Base-by-base conservation (phyloP, 257 asterid species). In the Verbena officinalis region DNA sequence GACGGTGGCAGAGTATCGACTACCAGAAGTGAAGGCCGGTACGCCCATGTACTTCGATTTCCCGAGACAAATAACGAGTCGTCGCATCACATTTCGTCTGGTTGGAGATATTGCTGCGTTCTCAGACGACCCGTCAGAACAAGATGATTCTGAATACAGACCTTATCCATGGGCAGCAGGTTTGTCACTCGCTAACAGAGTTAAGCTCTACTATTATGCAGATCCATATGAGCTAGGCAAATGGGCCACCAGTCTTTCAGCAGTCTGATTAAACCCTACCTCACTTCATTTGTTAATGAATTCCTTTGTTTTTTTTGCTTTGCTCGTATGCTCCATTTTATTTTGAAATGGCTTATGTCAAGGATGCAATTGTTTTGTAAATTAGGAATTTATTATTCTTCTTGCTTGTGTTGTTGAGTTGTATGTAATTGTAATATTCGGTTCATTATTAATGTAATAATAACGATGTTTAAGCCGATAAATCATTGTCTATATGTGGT, bases 231-330 rank as follows among this genome's bases (percentile, higher is more conserved):
- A 92, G 59, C 92, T 92, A 1, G 98, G 96, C 9, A 92, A 92
- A 78, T 92, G 97, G 97, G 97, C 95, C 13, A 87, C 95, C 13
- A 87, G 91, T 70, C 95, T 87, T 66, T 92, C 97, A 10, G 95
- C 93, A 43, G 76, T 92, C 48, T 92, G 87, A 83, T 64, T 54
- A 58, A 38, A 8, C n/a, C n/a, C 51, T 66, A 36, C 11, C 67
- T 6, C 21, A 55, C 64, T 39, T 17, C 36, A 14, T 56, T 72
- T 76, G 16, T 44, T 38, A 1, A 42, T 49, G 15, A 15, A 33
- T 7, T 12, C 19, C 1, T 46, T 23, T 15, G 65, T 12, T 42
- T 53, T 58, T 34, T 50, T 44, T 46, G 33, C n/a, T n/a, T 27
- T 27, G 33, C 33, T 27, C 33, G 33, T 27, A 27, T 27, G 33